Percentiles rank a stretch among this genome's conserved stretches.
phyloP scores from a whole-genome alignment of 352 stramenopile species.

The Globisporangium paroecandrum region DNA sequence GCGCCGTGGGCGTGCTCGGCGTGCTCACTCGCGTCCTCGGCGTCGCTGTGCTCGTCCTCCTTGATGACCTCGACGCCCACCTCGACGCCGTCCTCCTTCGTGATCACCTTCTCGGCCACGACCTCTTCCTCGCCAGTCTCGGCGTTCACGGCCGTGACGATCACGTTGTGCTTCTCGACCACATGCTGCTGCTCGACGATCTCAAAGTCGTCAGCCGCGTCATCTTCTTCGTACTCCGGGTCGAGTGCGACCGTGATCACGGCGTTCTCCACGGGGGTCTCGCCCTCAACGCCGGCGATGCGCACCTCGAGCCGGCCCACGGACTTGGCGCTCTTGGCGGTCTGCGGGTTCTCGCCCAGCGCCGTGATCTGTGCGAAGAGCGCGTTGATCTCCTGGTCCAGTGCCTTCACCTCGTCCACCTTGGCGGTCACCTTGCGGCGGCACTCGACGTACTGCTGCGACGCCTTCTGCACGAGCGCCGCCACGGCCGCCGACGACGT shows the following conservation, averaged over 20 bases:
- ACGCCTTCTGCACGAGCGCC: slow-evolving; percentile 72
- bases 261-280: slow-evolving; percentile 45
- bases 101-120: slow-evolving; percentile 21
- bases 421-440: slow-evolving; percentile 75
- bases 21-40: slow-evolving; percentile 8
- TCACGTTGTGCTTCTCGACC: slow-evolving; percentile 53
- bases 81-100: slow-evolving; percentile 36
- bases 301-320: slow-evolving; percentile 68
- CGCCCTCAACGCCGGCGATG: slow-evolving; percentile 53
- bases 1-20: slow-evolving; percentile 21
- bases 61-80: slow-evolving; percentile 30
- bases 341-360: slow-evolving; percentile 34
- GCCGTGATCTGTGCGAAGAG: slow-evolving; percentile 70
- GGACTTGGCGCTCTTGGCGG: slow-evolving; percentile 43
- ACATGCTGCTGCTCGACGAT: slow-evolving; percentile 53
- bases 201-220: slow-evolving; percentile 22
- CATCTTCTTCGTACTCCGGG: slow-evolving; percentile 70
- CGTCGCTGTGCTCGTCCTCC: slow-evolving; percentile 29
- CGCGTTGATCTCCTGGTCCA: slow-evolving; percentile 70
- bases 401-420: slow-evolving; percentile 69
- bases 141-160: slow-evolving; percentile 42
- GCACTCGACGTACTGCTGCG: slow-evolving; percentile 80
- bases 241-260: slow-evolving; percentile 70
- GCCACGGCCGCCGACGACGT: slow-evolving; percentile 46
- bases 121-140: slow-evolving; percentile 17